Base-by-base conservation (phyloP, 2,329 filamentous ascomycete genomes). In the Calycina herbarum region DNA sequence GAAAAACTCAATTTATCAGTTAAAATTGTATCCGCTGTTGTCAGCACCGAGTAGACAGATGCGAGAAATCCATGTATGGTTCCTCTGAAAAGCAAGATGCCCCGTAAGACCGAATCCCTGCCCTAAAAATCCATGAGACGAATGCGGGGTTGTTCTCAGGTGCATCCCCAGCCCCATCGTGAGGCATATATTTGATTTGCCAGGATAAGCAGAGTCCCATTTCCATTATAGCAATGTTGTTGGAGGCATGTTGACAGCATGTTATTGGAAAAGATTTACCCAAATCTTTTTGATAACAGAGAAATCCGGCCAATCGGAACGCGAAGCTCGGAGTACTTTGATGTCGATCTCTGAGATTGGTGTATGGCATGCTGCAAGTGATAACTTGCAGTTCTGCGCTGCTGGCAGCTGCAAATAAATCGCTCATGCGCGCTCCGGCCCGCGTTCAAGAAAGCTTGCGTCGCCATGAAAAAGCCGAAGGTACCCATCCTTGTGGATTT, bases 141-240 rank as follows among this genome's bases (percentile, higher is more conserved):
- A 27, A 60, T 60, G 58, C 56, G 56, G 58, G 24, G 59, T 42
- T 6, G 13, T 61, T 38, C 17, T 2, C 5, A 15, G 27, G 27
- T 29, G 27, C 27, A 29, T 2, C 42, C 42, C n/a, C 42, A 45
- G 15, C 40, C 40, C 40, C 38, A 17, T 29, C 13, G 20, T 61
- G 59, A 61, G 59, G 59, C 42, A 61, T 61, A 54, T 54, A 61
- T 61, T 27, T 61, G 29, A 61, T 61, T 61, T 27, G 59, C 35
- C 40, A 15, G 24, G 42, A 61, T 61, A 51, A 61, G 57, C n/a
- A 59, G 57, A 20, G n/a, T 27, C 10, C n/a, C 20, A 27, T 54
- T 24, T 3, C n/a, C 20, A 27, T 54, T 24, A 20, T 24, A 20
- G n/a, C 7, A 20, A 45, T 45, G 15, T 45, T 7, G 17, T 48